Conservation (phyloP, 2,329 filamentous ascomycete species). For the Scolecobasidium constrictum region DNA sequence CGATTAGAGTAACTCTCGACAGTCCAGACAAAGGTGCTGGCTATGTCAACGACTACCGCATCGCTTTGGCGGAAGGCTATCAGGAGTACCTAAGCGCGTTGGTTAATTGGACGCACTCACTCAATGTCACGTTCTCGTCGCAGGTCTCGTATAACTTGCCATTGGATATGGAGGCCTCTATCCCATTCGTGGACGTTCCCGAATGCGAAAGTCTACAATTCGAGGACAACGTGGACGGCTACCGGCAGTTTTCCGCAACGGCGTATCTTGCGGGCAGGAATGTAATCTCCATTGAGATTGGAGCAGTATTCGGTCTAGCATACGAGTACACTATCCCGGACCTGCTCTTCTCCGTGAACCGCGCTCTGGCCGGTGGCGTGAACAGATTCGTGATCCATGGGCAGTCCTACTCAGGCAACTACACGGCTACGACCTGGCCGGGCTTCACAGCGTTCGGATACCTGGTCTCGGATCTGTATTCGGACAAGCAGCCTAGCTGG, state of each 20-base stretch:
- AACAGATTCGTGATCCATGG: constrained; percentile 9
- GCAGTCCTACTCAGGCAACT: constrained; percentile 3
- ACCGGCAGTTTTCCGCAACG: constrained; percentile 29
- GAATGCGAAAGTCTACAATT: constrained; percentile 32
- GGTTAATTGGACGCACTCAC: constrained; percentile 20
- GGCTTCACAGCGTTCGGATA: constrained; percentile 9
- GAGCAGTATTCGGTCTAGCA: constrained; percentile 1
- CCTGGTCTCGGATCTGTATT: not conserved
- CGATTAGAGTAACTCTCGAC: not conserved
- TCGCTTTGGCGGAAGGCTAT: constrained; percentile 17
- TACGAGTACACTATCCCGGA: constrained; percentile 1
- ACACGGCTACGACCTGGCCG: constrained; percentile 7
- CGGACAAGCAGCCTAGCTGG: constrained; percentile 5
- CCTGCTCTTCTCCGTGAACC: not conserved
- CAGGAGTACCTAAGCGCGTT: constrained; percentile 22
- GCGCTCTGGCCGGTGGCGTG: constrained; percentile 6
- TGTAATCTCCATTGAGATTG: constrained; percentile 29
- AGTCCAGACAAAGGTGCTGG: constrained; percentile 2
- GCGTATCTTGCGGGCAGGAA: constrained; percentile 27
- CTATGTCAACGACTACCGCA: constrained; percentile 16
- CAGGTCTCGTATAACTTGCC: constrained; percentile 33
- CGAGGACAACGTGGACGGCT: constrained; percentile 26
- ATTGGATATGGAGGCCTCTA: constrained; percentile 30
- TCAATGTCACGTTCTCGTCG: constrained; percentile 26
- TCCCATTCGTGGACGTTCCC: constrained; percentile 28